phyloP scores from a whole-genome alignment of 2,329 filamentous ascomycete genomes.

The Pyrenophora graminea region DNA sequence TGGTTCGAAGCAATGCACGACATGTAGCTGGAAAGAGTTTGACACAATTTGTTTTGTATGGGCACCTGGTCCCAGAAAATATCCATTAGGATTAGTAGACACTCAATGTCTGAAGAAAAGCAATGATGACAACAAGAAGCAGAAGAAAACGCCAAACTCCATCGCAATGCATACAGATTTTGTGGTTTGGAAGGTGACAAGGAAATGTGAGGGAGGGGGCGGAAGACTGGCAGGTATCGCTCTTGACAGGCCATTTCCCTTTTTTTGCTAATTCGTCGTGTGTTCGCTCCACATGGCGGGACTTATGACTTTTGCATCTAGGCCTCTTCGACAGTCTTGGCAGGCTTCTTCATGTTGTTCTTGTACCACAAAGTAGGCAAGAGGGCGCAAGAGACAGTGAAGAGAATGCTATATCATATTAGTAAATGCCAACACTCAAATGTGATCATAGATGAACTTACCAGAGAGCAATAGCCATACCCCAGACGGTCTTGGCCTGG shows the following conservation, averaged over 20 bases:
- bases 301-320: slow-evolving; percentile 9
- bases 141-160: slow-evolving; percentile 24
- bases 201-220: background rate
- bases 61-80: slow-evolving; percentile 8
- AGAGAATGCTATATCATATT: slow-evolving; percentile 47
- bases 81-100: slow-evolving; percentile 37
- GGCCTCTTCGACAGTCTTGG: slow-evolving; percentile 42
- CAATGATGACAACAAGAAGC: slow-evolving; percentile 9
- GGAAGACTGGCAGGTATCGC: slow-evolving; percentile 19
- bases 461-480: slow-evolving; percentile 77
- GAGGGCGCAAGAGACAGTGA: slow-evolving; percentile 51
- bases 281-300: background rate
- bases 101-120: slow-evolving; percentile 38
- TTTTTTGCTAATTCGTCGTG: slow-evolving; percentile 7
- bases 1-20: no score
- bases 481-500: slow-evolving; percentile 87
- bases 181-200: slow-evolving; percentile 11
- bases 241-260: slow-evolving; percentile 22
- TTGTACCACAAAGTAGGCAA: slow-evolving; percentile 56
- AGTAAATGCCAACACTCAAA: slow-evolving; percentile 1
- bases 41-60: background rate
- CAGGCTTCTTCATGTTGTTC: slow-evolving; percentile 49
- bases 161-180: slow-evolving; percentile 24
- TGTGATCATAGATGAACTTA: slow-evolving; percentile 43
- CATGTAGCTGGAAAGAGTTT: background rate